These are phyloP conservation scores for Calophaca sinica DNA, from an alignment of 306 rosid genomes.

Conservation along the genomic window DNA sequence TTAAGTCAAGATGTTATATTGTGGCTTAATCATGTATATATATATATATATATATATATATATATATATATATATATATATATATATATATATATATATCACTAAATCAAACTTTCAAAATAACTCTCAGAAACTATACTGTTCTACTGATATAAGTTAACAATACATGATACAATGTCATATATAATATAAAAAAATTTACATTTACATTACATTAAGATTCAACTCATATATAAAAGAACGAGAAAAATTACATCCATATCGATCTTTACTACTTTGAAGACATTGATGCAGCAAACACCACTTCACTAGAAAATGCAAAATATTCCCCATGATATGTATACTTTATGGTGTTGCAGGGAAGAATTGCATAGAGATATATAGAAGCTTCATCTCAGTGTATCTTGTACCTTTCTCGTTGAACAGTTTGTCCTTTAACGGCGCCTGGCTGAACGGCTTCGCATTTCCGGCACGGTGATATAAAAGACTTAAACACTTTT, in stretches of 20 bases:
- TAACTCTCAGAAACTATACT: too few species aligned
- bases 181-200: neutral
- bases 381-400: conserved; percentile 23
- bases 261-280: neutral
- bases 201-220: conserved; percentile 9
- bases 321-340: too few species aligned
- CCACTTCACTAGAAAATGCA: too few species aligned
- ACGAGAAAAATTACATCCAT: conserved; percentile 6
- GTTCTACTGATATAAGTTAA: too few species aligned
- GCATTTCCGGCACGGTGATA: conserved; percentile 68
- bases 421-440: conserved; percentile 29
- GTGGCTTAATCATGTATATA: too few species aligned
- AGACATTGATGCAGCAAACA: neutral
- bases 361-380: conserved; percentile 6
- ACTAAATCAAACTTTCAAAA: too few species aligned
- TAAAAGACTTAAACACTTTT: conserved; percentile 55
- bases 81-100: too few species aligned
- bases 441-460: conserved; percentile 51
- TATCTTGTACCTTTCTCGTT: conserved; percentile 36
- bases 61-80: too few species aligned
- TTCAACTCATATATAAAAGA: neutral
- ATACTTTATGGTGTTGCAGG: neutral
- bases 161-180: conserved; percentile 3
- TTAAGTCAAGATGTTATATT: too few species aligned
- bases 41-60: too few species aligned